Base-by-base conservation (phyloP, 371 early-diverging fungal species). In the Mortierella sp. region DNA sequence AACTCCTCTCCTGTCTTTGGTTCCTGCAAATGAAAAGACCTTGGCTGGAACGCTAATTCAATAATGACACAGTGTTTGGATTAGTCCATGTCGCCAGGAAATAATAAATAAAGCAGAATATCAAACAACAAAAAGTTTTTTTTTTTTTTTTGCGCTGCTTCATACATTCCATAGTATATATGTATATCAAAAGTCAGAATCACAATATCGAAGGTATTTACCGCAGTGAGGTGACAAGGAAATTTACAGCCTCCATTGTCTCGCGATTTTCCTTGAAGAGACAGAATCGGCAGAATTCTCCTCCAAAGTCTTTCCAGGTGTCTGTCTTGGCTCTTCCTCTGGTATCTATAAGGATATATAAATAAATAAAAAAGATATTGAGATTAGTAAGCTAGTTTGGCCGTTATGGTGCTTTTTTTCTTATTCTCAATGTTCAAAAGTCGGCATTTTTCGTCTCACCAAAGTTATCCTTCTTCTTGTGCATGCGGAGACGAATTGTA, bases 1-100 rank as follows among this genome's bases (percentile, higher is more conserved):
- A 56, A 99, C 86, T 0, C 93, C 99, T 45, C 98, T 92, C 67
- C 94, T 95, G 85, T 99, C 99, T 83, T 99, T 99, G n/a, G 96
- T 99, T 15, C 99, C 99, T 0, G 98, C 97, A 86, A 93, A 95
- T 3, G 96, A 88, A 68, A 98, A 91, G 22, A 81, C 74, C 43
- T 91, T 91, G 0, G 83, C 61, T 23, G 82, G 83, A 32, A 86
- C 66, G 43, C 89, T 88, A 63, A 57, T 8, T 54, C 51, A 47
- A 8, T 34, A 22, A 70, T 26, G 32, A 43, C n/a, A 34, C 40
- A 13, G 13, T 37, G 40, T 37, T 37, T 10, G n/a, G 13, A 37
- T 37, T 13, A 37, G 40, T 37, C 40, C 40, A 37, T 37, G 40
- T 5, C n/a, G n/a, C n/a, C n/a, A n/a, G n/a, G n/a, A n/a, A n/a